A percentile compares a stretch with the other conserved stretches of the same genome.
Evolutionary conservation across 306 rosid species (phyloP).

Genomic region (Senna siamea): DNA sequence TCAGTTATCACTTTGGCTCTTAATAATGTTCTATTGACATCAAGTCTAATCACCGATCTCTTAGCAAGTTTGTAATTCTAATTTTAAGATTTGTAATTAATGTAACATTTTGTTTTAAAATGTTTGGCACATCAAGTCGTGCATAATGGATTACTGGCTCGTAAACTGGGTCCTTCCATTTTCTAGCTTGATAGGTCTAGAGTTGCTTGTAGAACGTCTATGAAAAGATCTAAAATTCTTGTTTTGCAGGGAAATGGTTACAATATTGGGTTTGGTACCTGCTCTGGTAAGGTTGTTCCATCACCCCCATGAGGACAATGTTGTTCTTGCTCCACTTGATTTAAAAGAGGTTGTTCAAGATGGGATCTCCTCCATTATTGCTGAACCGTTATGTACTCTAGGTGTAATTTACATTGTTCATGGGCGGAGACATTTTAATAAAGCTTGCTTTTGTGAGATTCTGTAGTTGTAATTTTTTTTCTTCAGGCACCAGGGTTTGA

Average conservation of each 20-base stretch:
- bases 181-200: background rate
- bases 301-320: constrained; percentile 47
- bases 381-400: background rate
- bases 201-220: background rate
- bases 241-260: constrained; percentile 76
- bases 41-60: background rate
- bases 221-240: constrained; percentile 17
- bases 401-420: constrained; percentile 21
- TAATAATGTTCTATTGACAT: constrained; percentile 17
- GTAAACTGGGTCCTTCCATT: constrained; percentile 10
- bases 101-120: background rate
- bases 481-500: background rate
- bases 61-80: background rate
- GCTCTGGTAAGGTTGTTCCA: constrained; percentile 81
- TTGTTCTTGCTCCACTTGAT: constrained; percentile 17
- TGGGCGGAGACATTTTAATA: constrained; percentile 20
- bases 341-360: constrained; percentile 22
- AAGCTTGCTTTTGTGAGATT: constrained; percentile 29
- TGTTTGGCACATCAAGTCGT: background rate
- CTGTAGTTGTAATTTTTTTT: background rate
- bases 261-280: constrained; percentile 83
- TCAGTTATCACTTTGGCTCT: background rate
- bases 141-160: background rate
- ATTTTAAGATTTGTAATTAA: background rate
- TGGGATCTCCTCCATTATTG: background rate